phyloP scores from a whole-genome alignment of 202 grass and related monocot genomes.

The Elaeis oleifera region DNA sequence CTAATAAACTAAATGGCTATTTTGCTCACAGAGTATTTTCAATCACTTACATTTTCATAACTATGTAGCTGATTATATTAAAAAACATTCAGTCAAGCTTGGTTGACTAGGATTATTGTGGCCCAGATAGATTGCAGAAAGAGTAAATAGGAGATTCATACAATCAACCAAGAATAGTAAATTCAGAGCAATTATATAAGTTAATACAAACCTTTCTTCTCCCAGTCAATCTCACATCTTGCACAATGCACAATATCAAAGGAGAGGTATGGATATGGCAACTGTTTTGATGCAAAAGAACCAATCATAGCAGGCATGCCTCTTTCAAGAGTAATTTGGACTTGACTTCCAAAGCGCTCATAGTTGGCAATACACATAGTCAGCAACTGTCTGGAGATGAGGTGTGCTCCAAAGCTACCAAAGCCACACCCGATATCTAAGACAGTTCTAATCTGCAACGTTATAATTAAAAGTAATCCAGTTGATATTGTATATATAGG shows the following conservation, averaged over 20 bases:
- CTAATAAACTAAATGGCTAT: no score
- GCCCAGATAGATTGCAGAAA: background rate
- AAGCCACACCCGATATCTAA: constrained; percentile 98
- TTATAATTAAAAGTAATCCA: background rate
- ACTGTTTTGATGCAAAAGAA: constrained; percentile 71
- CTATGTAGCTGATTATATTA: no score
- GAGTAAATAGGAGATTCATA: background rate
- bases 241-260: constrained; percentile 98
- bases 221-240: constrained; percentile 83
- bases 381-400: constrained; percentile 70
- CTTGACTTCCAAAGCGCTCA: constrained; percentile 89
- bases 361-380: constrained; percentile 99
- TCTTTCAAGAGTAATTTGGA: constrained; percentile 97
- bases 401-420: constrained; percentile 82
- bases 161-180: background rate
- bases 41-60: no score
- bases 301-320: constrained; percentile 93
- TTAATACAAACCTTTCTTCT: constrained; percentile 63
- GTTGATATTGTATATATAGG: background rate
- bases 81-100: no score
- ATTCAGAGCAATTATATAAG: background rate
- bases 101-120: no score
- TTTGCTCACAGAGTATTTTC: no score
- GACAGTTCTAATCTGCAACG: constrained; percentile 83
- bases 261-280: constrained; percentile 90